These are phyloP conservation scores for Aspergillus persii DNA, from an alignment of 2,329 filamentous ascomycete genomes.

Conservation along the genomic window DNA sequence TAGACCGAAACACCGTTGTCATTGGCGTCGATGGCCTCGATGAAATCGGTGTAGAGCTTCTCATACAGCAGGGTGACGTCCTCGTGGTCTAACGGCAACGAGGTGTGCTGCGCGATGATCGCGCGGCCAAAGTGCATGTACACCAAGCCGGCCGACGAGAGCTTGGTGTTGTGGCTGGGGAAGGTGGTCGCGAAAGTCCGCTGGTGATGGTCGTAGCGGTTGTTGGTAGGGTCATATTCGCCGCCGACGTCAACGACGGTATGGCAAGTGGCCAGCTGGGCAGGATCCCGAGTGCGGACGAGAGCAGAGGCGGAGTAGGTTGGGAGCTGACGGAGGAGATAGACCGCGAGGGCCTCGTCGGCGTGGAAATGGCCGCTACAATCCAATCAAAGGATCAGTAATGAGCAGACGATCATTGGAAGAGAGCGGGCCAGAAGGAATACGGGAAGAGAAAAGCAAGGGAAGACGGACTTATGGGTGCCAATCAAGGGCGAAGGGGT, in stretches of 20 bases:
- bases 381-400: slow-evolving; percentile 2
- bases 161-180: slow-evolving; percentile 78
- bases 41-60: slow-evolving; percentile 89
- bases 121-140: slow-evolving; percentile 92
- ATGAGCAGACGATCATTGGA: slow-evolving; percentile 12
- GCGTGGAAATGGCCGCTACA: slow-evolving; percentile 89
- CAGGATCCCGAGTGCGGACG: slow-evolving; percentile 82
- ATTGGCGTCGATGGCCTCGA: slow-evolving; percentile 95
- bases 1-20: slow-evolving; percentile 91
- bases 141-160: slow-evolving; percentile 89
- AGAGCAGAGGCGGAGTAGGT: slow-evolving; percentile 71
- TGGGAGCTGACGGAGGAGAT: slow-evolving; percentile 88
- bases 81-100: slow-evolving; percentile 57
- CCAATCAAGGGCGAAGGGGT: slow-evolving; percentile 72
- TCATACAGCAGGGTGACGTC: slow-evolving; percentile 75
- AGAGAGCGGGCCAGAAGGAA: not conserved
- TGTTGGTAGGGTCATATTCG: slow-evolving; percentile 73
- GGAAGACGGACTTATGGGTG: slow-evolving; percentile 70
- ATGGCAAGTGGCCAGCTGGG: slow-evolving; percentile 75
- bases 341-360: slow-evolving; percentile 94
- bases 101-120: slow-evolving; percentile 70
- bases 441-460: not conserved
- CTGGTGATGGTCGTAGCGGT: slow-evolving; percentile 97
- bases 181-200: slow-evolving; percentile 84
- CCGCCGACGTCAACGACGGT: slow-evolving; percentile 98